phyloP scores from a whole-genome alignment of 495 filamentous ascomycete species.

The Astrothelium macrocarpum region DNA sequence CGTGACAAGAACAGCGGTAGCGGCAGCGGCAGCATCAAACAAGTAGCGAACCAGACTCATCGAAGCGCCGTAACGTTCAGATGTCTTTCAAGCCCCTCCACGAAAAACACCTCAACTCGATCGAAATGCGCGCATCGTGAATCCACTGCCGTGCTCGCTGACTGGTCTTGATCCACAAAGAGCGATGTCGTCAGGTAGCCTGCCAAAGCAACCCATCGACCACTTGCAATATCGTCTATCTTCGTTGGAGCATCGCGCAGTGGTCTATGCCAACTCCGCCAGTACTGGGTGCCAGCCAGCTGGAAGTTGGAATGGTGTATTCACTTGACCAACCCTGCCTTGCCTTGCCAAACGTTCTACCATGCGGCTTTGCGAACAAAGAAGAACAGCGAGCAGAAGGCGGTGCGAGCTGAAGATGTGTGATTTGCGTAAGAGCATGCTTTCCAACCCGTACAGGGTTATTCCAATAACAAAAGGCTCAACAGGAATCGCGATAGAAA shows the following conservation, averaged over 20 bases:
- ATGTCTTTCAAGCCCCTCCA: conserved; percentile 2
- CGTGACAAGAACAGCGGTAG: conserved; percentile 8
- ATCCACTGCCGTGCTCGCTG: conserved; percentile 15
- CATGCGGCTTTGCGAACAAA: background rate
- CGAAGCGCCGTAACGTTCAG: background rate
- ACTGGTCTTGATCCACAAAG: background rate
- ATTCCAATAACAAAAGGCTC: background rate
- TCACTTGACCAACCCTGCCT: background rate
- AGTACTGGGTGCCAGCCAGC: conserved; percentile 21
- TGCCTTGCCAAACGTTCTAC: background rate
- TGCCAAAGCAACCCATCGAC: background rate
- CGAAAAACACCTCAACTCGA: background rate
- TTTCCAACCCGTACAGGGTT: background rate
- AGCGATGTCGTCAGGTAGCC: background rate
- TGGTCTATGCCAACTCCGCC: conserved; percentile 13
- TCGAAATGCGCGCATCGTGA: background rate
- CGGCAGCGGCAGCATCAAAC: conserved; percentile 51
- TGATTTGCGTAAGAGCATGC: background rate
- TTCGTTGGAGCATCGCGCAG: background rate
- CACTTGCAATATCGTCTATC: background rate
- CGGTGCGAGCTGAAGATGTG: background rate
- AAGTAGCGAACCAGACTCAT: conserved; percentile 42
- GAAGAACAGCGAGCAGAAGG: background rate
- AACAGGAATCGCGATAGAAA: background rate
- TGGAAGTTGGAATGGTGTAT: background rate